These are phyloP conservation scores for Nicotiana tomentosiformis DNA, from an alignment of 257 asterid species.

Conservation along the genomic window DNA sequence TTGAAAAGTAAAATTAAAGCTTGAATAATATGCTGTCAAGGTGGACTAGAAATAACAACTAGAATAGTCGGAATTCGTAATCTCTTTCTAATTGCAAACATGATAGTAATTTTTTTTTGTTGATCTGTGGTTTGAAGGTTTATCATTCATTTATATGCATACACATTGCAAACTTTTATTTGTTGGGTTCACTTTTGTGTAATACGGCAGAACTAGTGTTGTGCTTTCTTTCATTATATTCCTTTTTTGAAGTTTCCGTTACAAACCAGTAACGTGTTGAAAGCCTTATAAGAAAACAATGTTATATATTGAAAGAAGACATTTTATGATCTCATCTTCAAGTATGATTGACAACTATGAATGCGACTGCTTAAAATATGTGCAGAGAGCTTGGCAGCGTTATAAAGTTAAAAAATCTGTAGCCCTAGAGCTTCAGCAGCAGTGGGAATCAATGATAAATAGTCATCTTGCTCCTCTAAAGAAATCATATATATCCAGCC, in stretches of 20 bases:
- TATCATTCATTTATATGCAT: neutral
- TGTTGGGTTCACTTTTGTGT: neutral
- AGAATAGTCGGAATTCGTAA: neutral
- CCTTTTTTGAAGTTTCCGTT: neutral
- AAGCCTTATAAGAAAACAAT: neutral
- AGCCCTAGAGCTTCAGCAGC: slow-evolving; percentile 57
- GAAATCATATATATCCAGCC: slow-evolving; percentile 37
- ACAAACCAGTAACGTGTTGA: neutral
- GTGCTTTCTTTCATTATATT: neutral
- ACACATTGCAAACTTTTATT: neutral
- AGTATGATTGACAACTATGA: neutral
- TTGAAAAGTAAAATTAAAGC: neutral
- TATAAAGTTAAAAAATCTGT: slow-evolving; percentile 36
- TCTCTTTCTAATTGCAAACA: neutral
- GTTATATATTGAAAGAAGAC: neutral
- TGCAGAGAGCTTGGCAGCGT: slow-evolving; percentile 88
- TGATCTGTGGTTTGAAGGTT: neutral
- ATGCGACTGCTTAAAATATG: neutral
- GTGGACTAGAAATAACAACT: neutral
- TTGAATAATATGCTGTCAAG: neutral
- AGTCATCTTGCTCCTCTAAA: slow-evolving; percentile 29
- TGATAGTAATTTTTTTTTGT: neutral
- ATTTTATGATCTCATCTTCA: neutral
- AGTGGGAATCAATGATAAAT: slow-evolving; percentile 62
- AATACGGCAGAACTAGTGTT: neutral